Evolutionary conservation across 495 filamentous ascomycete species (phyloP).

Genomic region (Podospora pseudopauciseta): DNA sequence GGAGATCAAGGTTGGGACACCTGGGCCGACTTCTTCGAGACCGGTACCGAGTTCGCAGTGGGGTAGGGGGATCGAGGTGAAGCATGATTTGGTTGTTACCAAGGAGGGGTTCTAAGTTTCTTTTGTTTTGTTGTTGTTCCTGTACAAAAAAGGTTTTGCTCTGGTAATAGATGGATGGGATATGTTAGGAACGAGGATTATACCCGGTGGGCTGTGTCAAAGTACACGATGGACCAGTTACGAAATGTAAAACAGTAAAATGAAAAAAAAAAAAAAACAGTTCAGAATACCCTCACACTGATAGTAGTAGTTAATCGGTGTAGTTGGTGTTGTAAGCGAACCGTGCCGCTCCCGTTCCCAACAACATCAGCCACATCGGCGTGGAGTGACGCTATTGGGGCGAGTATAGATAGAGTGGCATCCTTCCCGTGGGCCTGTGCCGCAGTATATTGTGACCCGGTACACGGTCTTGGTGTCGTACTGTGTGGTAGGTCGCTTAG

Average conservation of each 20-base stretch:
- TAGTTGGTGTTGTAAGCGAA: not conserved
- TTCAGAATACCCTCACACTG: not conserved
- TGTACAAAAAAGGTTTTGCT: not conserved
- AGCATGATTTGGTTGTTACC: conserved; percentile 21
- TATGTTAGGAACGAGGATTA: not conserved
- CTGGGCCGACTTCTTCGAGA: not conserved
- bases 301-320: too few species aligned
- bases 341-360: not conserved
- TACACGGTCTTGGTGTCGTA: not conserved
- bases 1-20: conserved; percentile 21
- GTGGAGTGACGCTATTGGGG: not conserved
- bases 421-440: not conserved
- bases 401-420: not conserved
- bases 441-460: not conserved
- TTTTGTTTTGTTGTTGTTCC: not conserved
- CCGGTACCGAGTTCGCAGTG: not conserved
- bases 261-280: not conserved
- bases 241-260: not conserved
- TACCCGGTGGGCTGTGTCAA: not conserved
- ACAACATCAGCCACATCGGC: not conserved
- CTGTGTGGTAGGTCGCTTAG: not conserved
- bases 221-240: not conserved
- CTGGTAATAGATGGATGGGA: not conserved
- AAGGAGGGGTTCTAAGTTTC: conserved; percentile 2
- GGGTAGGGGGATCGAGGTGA: conserved; percentile 20